Percentiles rank a stretch among this genome's conserved stretches.
phyloP scores from a whole-genome alignment of 2,329 filamentous ascomycete species.

The Talaromyces funiculosus region DNA sequence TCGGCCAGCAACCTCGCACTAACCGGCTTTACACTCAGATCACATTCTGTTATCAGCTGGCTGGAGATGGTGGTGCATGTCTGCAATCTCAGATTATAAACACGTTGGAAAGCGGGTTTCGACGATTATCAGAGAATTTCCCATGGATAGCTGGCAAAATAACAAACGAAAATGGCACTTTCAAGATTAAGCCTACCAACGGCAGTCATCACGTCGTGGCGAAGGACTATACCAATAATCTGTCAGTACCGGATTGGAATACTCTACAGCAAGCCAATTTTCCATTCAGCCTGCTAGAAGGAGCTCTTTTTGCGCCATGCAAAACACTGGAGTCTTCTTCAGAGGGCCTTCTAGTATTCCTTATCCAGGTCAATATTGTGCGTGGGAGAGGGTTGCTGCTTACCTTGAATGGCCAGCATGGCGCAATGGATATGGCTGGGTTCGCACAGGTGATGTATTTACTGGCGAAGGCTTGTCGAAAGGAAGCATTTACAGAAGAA shows the following conservation, averaged over 20 bases:
- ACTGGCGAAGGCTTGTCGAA: constrained; percentile 46
- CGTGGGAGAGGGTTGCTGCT: constrained; percentile 44
- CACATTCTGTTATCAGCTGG: constrained; percentile 35
- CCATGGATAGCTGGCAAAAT: constrained; percentile 3
- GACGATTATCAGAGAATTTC: constrained; percentile 36
- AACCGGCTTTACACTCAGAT: constrained; percentile 45
- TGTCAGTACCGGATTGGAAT: constrained; percentile 44
- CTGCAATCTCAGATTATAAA: constrained; percentile 23
- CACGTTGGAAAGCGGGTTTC: constrained; percentile 34
- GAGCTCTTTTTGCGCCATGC: constrained; percentile 38
- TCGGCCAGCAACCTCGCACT: constrained; percentile 40
- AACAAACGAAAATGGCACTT: neutral
- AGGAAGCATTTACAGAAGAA: constrained; percentile 41
- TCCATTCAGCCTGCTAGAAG: constrained; percentile 47
- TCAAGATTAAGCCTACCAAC: neutral
- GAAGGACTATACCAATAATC: neutral
- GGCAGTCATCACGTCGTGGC: neutral
- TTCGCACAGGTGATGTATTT: constrained; percentile 44
- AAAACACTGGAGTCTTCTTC: constrained; percentile 32
- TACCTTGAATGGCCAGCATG: constrained; percentile 46
- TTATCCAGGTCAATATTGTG: constrained; percentile 47
- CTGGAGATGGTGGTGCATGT: constrained; percentile 14
- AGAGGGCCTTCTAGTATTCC: constrained; percentile 35
- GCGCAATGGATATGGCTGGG: constrained; percentile 48
- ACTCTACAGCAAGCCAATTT: constrained; percentile 35